Evolutionary conservation across 768 basidiomycete species (phyloP).

Genomic region (Calvatia gigantea): DNA sequence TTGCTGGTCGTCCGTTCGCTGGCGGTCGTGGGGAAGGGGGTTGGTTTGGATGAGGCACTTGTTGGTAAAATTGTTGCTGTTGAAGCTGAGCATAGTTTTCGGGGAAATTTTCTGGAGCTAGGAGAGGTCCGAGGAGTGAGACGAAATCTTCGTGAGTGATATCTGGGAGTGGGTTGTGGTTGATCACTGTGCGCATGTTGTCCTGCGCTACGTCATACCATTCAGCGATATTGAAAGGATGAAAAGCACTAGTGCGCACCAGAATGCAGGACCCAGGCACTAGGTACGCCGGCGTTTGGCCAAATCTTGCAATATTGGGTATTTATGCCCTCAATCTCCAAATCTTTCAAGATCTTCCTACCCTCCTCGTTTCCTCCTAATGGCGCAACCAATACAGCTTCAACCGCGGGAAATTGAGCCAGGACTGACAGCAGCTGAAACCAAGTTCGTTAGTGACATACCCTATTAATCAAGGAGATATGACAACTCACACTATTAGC

Average conservation of each 20-base stretch:
- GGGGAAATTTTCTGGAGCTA: conserved; percentile 76
- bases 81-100: conserved; percentile 26
- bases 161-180: conserved; percentile 86
- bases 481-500: conserved; percentile 47
- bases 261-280: conserved; percentile 78
- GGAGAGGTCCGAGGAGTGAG: conserved; percentile 70
- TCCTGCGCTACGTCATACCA: conserved; percentile 41
- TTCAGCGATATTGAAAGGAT: conserved; percentile 2
- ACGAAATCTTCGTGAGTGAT: conserved; percentile 87
- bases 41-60: conserved; percentile 31
- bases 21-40: conserved; percentile 31
- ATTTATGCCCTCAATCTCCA: conserved; percentile 64
- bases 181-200: conserved; percentile 66
- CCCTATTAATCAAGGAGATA: background rate
- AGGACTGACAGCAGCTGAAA: conserved; percentile 64
- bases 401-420: conserved; percentile 64
- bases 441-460: background rate
- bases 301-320: conserved; percentile 74
- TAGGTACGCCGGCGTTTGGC: conserved; percentile 69
- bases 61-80: conserved; percentile 26
- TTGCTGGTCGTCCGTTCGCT: conserved; percentile 7
- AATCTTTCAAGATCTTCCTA: conserved; percentile 53
- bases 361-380: conserved; percentile 74
- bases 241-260: conserved; percentile 34
- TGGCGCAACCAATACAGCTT: conserved; percentile 70